Conservation (phyloP, 495 filamentous ascomycete genomes). For the Hypomontagnella monticulosa region DNA sequence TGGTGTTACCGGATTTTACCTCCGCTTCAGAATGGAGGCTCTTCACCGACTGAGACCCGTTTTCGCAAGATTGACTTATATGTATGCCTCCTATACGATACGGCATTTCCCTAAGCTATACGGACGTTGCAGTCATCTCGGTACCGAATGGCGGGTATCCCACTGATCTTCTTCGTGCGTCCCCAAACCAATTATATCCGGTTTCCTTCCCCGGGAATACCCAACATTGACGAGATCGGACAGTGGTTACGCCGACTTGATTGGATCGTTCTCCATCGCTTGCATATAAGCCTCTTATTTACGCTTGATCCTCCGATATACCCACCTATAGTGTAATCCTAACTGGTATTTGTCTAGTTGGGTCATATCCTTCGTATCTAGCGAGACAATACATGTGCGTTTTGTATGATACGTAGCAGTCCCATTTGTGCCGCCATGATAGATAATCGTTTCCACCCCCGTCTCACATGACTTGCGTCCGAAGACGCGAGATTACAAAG, state of each 20-base stretch:
- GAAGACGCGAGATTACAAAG: constrained; percentile 17
- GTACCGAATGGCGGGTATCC: constrained; percentile 18
- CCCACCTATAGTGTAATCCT: not conserved
- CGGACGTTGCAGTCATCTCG: constrained; percentile 8
- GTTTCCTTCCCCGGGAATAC: not conserved
- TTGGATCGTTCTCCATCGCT: constrained; percentile 19
- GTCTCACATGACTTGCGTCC: not conserved
- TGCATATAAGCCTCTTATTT: not conserved
- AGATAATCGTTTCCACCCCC: constrained; percentile 9
- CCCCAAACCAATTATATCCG: constrained; percentile 18
- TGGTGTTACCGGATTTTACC: constrained; percentile 24
- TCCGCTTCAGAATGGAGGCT: constrained; percentile 11
- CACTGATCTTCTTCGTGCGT: not conserved
- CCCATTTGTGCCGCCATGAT: constrained; percentile 3
- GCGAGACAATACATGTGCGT: not conserved
- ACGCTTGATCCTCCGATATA: constrained; percentile 13
- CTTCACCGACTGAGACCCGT: constrained; percentile 26
- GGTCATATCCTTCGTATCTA: constrained; percentile 1
- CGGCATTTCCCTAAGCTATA: not conserved
- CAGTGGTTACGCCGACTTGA: not conserved
- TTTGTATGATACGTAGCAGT: constrained; percentile 10
- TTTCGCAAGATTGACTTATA: not conserved
- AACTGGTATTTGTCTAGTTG: constrained; percentile 12
- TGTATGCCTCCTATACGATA: not conserved
- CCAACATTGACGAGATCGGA: constrained; percentile 17